Evolutionary conservation across 441 rosid genomes (phyloP), one percentile per base, ranked within the genome.

Genomic region (Adansonia grandidieri): DNA sequence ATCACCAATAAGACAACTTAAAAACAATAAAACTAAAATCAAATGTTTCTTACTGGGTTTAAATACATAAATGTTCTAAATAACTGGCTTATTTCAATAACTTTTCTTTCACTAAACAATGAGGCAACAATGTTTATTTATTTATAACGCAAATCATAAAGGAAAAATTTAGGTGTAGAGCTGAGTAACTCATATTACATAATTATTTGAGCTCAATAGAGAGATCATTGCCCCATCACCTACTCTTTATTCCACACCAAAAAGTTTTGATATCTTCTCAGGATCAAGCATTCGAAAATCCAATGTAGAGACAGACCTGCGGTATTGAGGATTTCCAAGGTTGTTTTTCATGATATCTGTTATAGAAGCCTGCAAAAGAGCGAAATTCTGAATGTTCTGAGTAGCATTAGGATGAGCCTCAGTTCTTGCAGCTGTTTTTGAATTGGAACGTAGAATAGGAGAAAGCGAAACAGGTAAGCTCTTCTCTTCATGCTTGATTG

Each of bases 331-430:
- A 62, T 68, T 80, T 75, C 85, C 89, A 66, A 79, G 78, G 56
- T 83, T 81, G 77, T 81, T 87, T 63, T 86, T 84, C 61, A 86
- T 60, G 28, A 91, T 88, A 74, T 90, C 96, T 2, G 87, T 77
- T 14, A 89, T 81, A 10, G 96, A 86, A 17, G 93, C 92, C 74
- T 89, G 88, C 66, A 89, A 78, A 45, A 88, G 91, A 42, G 91
- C 82, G 77, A 53, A 83, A 73, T 88, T 87, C 79, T 91, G 92
- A 72, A 89, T 83, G 76, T 88, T 91, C 83, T 80, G 88, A 20
- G 80, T 45, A 6, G 93, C 93, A 81, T 86, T 90, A 0, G 91
- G 93, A 74, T 88, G 93, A 71, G 82, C 90, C 71, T 85, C 91
- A 0, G 90, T 86, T 69, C 78, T 78, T 0, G 78, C 57, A 1